phyloP scores from a whole-genome alignment of 257 asterid genomes.

The Solanum peruvianum region DNA sequence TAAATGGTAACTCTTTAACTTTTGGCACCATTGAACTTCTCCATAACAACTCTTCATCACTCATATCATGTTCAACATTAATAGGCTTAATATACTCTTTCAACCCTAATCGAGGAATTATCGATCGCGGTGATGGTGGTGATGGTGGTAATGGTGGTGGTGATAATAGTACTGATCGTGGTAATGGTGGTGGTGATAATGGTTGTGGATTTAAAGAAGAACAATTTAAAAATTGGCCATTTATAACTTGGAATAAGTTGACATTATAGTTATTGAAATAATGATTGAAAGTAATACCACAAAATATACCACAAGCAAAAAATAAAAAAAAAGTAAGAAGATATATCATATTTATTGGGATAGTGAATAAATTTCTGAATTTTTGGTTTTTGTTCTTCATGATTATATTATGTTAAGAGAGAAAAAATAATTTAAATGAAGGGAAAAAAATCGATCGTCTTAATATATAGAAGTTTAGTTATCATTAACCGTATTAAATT shows the following conservation, averaged over 20 bases:
- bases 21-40: slow-evolving; percentile 32
- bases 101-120: neutral
- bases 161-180: no score
- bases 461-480: no score
- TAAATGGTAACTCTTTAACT: slow-evolving; percentile 18
- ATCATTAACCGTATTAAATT: neutral
- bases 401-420: neutral
- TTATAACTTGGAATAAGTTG: slow-evolving; percentile 44
- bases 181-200: neutral
- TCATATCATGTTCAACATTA: slow-evolving; percentile 34
- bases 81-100: neutral
- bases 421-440: neutral
- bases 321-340: slow-evolving; percentile 22
- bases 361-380: neutral
- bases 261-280: slow-evolving; percentile 34
- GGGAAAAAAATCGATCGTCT: neutral
- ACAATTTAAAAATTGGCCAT: slow-evolving; percentile 20
- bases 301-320: slow-evolving; percentile 27
- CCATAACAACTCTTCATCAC: slow-evolving; percentile 48
- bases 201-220: slow-evolving; percentile 13
- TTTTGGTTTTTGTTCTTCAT: slow-evolving; percentile 13
- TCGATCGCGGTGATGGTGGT: neutral
- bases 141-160: no score
- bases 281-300: slow-evolving; percentile 35
- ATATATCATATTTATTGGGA: slow-evolving; percentile 12